Base-by-base conservation (phyloP, 2,329 filamentous ascomycete genomes). In the Penicillium sp. region DNA sequence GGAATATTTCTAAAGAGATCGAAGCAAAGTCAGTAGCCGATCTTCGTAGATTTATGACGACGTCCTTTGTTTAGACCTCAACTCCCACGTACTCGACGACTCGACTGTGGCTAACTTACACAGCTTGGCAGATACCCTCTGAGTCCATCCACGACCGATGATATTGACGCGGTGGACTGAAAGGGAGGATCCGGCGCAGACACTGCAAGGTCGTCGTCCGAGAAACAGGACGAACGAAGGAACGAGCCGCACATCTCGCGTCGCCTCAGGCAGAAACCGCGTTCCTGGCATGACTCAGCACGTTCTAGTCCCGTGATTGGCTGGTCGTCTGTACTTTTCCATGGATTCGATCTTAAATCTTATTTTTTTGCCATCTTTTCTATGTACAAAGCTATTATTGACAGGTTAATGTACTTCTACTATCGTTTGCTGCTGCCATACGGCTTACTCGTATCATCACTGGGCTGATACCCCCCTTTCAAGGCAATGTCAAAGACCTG, bases 401-500 rank as follows among this genome's bases (percentile, higher is more conserved):
- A 47, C 56, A 16, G 10, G 11, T 11, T 30, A 30, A 14, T 28
- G 10, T 35, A 38, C 35, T 18, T 38, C 18, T 10, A 11, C 13
- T 27, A 36, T n/a, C 16, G 13, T 27, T 41, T 69, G 42, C 56
- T 71, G 11, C 70, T 71, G 11, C 70, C 70, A 38, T 73, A 73
- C 0, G 67, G 63, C 40, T 63, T 66, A 46, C 58, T 72, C 24
- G 47, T 55, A 41, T 72, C 63, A 9, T 62, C 52, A 45, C 63
- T 72, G n/a, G 64, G 63, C 43, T 66, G 57, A 48, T 64, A 69
- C 6, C 66, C 53, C 1, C 70, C 69, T 39, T 63, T 67, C 44
- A 73, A 42, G 3, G 68, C 70, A 16, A 55, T 61, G 40, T 72
- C 69, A 63, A 89, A 87, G 5, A 86, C 75, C 44, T 74, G 71